These are phyloP conservation scores for Globisporangium yorkense DNA, from an alignment of 352 stramenopile genomes.

Conservation along the genomic window DNA sequence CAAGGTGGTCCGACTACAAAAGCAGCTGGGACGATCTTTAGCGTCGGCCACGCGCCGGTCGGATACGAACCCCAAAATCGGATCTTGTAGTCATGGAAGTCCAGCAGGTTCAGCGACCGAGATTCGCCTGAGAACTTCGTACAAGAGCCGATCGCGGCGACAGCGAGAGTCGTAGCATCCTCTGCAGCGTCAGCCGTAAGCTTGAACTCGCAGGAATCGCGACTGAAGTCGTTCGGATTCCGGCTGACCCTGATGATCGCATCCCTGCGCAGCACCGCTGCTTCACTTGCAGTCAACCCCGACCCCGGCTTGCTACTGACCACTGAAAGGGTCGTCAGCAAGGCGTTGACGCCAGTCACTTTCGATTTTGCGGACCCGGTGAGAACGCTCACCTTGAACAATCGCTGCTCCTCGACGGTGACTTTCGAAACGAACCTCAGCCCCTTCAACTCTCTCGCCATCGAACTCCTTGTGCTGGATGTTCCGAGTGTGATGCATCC, in stretches of 20 bases:
- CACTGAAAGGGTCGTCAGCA: slow-evolving; percentile 24
- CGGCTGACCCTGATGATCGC: slow-evolving; percentile 64
- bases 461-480: slow-evolving; percentile 16
- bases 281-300: slow-evolving; percentile 25
- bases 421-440: slow-evolving; percentile 41
- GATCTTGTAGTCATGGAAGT: slow-evolving; percentile 71
- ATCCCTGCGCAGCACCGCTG: slow-evolving; percentile 17
- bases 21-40: slow-evolving; percentile 35
- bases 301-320: slow-evolving; percentile 19
- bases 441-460: slow-evolving; percentile 30
- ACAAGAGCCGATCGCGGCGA: slow-evolving; percentile 25
- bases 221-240: slow-evolving; percentile 64
- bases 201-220: slow-evolving; percentile 54
- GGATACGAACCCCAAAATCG: slow-evolving; percentile 64
- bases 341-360: slow-evolving; percentile 36
- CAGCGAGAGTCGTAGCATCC: slow-evolving; percentile 22
- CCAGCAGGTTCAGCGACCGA: slow-evolving; percentile 48
- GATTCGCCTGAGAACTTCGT: slow-evolving; percentile 35
- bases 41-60: slow-evolving; percentile 62
- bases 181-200: slow-evolving; percentile 15
- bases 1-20: slow-evolving; percentile 26
- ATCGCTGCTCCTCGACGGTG: slow-evolving; percentile 37
- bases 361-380: slow-evolving; percentile 29
- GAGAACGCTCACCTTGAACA: slow-evolving; percentile 61
- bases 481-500: slow-evolving; percentile 46